Evolutionary conservation across 345 rosid species (phyloP), one percentile per base, ranked within the genome.

Genomic region (Fremontodendron californicum): DNA sequence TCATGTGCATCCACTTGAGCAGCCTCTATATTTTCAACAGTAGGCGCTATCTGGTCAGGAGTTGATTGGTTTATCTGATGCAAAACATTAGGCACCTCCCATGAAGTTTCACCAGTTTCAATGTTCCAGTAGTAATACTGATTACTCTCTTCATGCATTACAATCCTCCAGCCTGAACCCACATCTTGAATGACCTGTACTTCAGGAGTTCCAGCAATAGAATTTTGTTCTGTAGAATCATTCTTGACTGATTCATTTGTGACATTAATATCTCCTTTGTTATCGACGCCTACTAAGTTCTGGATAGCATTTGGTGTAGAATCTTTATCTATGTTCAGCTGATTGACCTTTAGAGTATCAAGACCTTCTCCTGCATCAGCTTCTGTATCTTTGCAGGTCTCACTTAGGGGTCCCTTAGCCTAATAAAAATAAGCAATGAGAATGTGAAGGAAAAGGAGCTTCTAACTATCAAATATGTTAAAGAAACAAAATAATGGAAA

Each of bases 71-170:
- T 80, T 76, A 81, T 74, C 77, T 85, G 90, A 72, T 80, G 83
- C 73, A 89, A 86, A 79, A 77, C 84, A 33, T 72, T 85, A 65
- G 98, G 99, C 74, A 88, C 79, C 76, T 94, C 97, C 99, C 98
- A 96, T 18, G 97, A 96, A 45, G 99, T 96, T 88, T 96, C 96
- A 68, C 99, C 98, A 49, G 98, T 96, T 86, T 84, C 95, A 78
- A 82, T 82, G 78, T 96, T 96, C 98, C 99, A 94, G 87, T 96
- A 96, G 84, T 94, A 94, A 82, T 88, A 92, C 77, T 85, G 97
- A 77, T 81, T 88, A 77, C 90, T 91, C 88, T 92, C 99, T 78
- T 89, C 99, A 75, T 96, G 96, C 88, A 92, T 80, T 73, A 94
- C 91, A 77, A 94, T 87, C 88, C 86, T 92, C 99, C 98, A 96